These are phyloP conservation scores for Mycena pura DNA, from an alignment of 768 basidiomycete genomes.

Conservation along the genomic window DNA sequence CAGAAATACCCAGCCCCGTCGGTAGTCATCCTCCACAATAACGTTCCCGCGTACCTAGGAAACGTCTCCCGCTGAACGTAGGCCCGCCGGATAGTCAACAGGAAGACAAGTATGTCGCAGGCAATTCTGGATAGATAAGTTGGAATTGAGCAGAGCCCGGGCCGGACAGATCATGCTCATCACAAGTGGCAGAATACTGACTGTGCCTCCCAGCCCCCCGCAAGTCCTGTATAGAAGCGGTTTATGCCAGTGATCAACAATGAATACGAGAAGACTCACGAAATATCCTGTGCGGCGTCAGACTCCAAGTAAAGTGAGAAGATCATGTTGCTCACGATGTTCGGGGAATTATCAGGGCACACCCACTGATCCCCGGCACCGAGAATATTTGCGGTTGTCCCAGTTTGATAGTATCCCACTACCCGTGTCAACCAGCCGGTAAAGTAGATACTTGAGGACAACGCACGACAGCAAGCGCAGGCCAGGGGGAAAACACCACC, in stretches of 20 bases:
- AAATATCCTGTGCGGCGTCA: too few species aligned
- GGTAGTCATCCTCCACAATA: background rate
- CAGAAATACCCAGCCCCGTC: background rate
- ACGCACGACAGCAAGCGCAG: background rate
- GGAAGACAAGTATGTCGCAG: background rate
- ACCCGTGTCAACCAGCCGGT: background rate
- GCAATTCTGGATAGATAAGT: background rate
- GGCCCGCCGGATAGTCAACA: slow-evolving; percentile 3
- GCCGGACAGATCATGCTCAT: background rate
- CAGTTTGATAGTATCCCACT: background rate
- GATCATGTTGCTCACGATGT: slow-evolving; percentile 1
- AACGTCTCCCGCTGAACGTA: background rate
- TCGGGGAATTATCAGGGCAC: background rate
- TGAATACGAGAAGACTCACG: background rate
- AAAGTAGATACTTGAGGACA: background rate
- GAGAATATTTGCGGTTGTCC: background rate
- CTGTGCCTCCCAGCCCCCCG: too few species aligned
- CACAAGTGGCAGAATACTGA: background rate
- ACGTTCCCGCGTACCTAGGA: background rate
- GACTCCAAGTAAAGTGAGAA: background rate
- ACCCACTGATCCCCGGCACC: background rate
- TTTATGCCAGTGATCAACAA: slow-evolving; percentile 2
- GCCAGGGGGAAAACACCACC: background rate
- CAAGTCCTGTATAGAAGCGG: too few species aligned
- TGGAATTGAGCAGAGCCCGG: background rate